Conservation (phyloP, 768 basidiomycete species). For the Porphyrellus cyaneotinctus region DNA sequence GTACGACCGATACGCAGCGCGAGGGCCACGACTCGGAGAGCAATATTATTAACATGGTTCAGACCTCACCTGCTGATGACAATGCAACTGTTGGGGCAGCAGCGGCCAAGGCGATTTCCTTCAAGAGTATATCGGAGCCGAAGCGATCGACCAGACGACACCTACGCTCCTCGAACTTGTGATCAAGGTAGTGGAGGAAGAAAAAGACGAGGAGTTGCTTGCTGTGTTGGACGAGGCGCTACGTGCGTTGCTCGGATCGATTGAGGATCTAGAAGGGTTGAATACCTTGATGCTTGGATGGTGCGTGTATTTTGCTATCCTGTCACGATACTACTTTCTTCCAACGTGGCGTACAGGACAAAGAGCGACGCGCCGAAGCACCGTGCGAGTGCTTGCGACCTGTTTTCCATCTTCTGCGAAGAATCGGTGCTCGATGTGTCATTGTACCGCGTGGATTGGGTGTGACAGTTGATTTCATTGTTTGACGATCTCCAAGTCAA, state of each 20-base stretch:
- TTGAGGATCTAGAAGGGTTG: constrained; percentile 82
- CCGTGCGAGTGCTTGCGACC: constrained; percentile 71
- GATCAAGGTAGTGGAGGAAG: constrained; percentile 70
- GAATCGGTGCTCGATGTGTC: constrained; percentile 77
- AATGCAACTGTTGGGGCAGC: constrained; percentile 82
- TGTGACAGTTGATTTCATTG: constrained; percentile 79
- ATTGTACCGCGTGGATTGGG: constrained; percentile 90
- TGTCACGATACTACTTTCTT: not conserved
- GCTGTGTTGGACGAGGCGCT: constrained; percentile 73
- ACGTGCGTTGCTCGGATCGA: constrained; percentile 68
- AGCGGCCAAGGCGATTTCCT: constrained; percentile 86
- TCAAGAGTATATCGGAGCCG: constrained; percentile 87
- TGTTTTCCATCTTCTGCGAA: constrained; percentile 82
- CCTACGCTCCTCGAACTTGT: constrained; percentile 92
- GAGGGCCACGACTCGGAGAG: constrained; percentile 90
- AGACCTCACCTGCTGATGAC: constrained; percentile 82
- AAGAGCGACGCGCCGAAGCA: constrained; percentile 68
- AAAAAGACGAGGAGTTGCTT: constrained; percentile 63
- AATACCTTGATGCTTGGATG: constrained; percentile 91
- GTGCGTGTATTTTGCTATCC: constrained; percentile 39
- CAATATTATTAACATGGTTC: constrained; percentile 81
- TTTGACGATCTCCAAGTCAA: constrained; percentile 73
- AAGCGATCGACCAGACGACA: constrained; percentile 94
- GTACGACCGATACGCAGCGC: constrained; percentile 75
- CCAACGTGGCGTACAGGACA: constrained; percentile 49